phyloP scores from a whole-genome alignment of 768 basidiomycete genomes.

The Tricholoma bakamatsutake region DNA sequence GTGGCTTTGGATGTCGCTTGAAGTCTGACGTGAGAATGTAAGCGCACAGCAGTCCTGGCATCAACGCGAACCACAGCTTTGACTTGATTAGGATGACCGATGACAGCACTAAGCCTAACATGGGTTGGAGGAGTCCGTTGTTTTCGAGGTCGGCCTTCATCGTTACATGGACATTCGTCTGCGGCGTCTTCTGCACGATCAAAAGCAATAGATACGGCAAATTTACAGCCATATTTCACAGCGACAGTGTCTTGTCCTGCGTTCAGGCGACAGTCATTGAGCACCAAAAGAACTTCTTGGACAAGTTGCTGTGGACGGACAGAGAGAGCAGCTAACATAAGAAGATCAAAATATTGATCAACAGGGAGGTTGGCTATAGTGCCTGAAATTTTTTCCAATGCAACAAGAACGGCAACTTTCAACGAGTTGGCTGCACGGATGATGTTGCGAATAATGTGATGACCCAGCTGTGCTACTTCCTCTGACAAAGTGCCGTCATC shows the following conservation, averaged over 20 bases:
- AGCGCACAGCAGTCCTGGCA: conserved; percentile 37
- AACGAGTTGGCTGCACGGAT: conserved; percentile 50
- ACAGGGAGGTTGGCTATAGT: conserved; percentile 37
- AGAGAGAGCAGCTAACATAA: conserved; percentile 46
- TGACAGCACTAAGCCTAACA: conserved; percentile 31
- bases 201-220: conserved; percentile 51
- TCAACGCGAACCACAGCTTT: conserved; percentile 55
- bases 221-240: conserved; percentile 45
- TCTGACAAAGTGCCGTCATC: conserved; percentile 27
- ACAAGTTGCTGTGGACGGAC: conserved; percentile 45
- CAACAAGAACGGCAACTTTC: conserved; percentile 51
- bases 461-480: conserved; percentile 24
- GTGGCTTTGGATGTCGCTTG: conserved; percentile 52
- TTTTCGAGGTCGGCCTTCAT: conserved; percentile 45
- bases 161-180: conserved; percentile 62
- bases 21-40: conserved; percentile 64
- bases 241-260: conserved; percentile 16
- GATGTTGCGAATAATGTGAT: conserved; percentile 38
- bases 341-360: conserved; percentile 42
- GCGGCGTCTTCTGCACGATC: conserved; percentile 64
- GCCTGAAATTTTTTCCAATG: conserved; percentile 46
- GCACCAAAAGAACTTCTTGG: conserved; percentile 56
- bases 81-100: conserved; percentile 33
- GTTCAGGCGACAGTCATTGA: conserved; percentile 41
- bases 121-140: conserved; percentile 39